Evolutionary conservation across 1,284 basidiomycete species (phyloP), one percentile per base, ranked within the genome.

Genomic region (Puccinia triticina): DNA sequence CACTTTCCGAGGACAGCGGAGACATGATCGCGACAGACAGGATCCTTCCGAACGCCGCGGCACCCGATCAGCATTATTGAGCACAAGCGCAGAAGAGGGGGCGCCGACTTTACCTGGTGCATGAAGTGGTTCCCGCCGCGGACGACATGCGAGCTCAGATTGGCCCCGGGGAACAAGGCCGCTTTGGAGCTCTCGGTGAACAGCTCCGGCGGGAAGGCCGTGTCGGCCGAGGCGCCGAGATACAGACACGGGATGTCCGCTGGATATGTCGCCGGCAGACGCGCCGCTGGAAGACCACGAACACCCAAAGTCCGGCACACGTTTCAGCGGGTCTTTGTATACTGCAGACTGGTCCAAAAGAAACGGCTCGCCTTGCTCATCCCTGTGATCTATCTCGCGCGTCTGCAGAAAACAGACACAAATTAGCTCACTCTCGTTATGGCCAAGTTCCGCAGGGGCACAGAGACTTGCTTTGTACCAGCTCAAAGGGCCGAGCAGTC

Each of bases 61-160:
- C 55, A 29, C 16, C 29, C 21, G 48, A 11, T 50, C 48, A 16
- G 26, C 21, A 64, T 18, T 40, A n/a, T n/a, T n/a, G n/a, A n/a
- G n/a, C n/a, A n/a, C n/a, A n/a, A n/a, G n/a, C n/a, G n/a, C n/a
- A n/a, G n/a, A n/a, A n/a, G n/a, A n/a, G n/a, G n/a, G n/a, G n/a
- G n/a, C n/a, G n/a, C n/a, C n/a, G n/a, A n/a, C n/a, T n/a, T 14
- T 69, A 79, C 77, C 48, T 79, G 66, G 40, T 71, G 43, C 50
- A 79, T 37, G 34, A 66, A 79, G 37, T 79, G 77, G 37, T 79
- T 79, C 0, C 66, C 77, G 34, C 53, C 77, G 3, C 40, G 46
- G 21, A 79, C 57, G 32, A 32, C 29, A 16, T 37, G 34, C 18
- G 34, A 11, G 32, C 11, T 72, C 5, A 79, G 14, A 53, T 79